phyloP scores from a whole-genome alignment of 108 stramenopile species.

The Aureococcus anophagefferens region DNA sequence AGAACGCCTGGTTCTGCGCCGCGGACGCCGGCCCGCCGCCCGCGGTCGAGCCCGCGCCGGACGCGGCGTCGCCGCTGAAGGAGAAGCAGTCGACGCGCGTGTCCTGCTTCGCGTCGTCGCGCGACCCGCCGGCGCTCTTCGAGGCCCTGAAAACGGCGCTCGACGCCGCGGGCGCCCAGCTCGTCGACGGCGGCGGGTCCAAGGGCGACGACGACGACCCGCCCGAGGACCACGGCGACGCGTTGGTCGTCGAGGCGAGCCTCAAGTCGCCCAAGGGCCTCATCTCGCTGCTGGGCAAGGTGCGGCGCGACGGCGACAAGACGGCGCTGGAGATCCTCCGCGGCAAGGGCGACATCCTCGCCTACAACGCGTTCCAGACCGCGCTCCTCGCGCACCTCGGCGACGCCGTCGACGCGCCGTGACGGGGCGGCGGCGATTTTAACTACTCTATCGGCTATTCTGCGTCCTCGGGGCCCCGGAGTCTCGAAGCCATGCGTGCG shows the following conservation, averaged over 20 bases:
- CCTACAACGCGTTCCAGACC: conserved; percentile 1
- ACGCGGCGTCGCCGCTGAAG: too few relatives aligned
- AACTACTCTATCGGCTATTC: too few relatives aligned
- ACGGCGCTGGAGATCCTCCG: conserved; percentile 4
- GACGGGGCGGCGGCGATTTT: too few relatives aligned
- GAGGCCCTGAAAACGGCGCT: neutral
- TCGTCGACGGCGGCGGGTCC: neutral
- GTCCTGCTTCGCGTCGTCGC: neutral
- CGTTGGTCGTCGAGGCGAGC: neutral
- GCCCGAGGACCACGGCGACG: neutral
- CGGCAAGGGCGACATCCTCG: conserved; percentile 15
- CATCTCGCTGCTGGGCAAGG: neutral
- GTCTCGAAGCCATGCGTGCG: too few relatives aligned
- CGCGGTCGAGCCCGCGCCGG: neutral
- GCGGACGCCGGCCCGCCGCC: neutral
- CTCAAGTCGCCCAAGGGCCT: neutral
- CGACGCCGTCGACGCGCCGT: too few relatives aligned
- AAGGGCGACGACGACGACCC: neutral
- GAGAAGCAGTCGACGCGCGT: neutral
- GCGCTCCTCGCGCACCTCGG: neutral
- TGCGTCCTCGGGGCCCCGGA: too few relatives aligned
- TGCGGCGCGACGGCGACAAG: neutral
- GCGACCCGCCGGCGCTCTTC: neutral
- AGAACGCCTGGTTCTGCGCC: conserved; percentile 30
- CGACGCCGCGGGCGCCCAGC: neutral